Conservation (phyloP, 441 rosid genomes). For the Croton laevigatus region DNA sequence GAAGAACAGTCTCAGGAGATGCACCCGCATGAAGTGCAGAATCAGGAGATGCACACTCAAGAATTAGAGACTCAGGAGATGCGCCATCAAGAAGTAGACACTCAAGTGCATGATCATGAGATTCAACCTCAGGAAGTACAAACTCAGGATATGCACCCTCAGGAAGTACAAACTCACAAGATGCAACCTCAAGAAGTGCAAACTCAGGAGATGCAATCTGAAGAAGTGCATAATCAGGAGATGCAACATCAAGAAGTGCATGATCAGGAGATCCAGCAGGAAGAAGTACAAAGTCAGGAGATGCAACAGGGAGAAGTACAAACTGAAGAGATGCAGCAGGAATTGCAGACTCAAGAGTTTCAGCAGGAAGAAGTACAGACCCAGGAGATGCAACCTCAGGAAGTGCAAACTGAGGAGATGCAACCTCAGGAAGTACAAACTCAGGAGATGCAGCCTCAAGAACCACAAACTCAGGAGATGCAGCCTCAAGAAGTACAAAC, state of each 20-base stretch:
- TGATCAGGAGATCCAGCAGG: background rate
- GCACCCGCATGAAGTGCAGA: background rate
- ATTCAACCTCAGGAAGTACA: background rate
- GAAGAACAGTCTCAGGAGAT: conserved; percentile 6
- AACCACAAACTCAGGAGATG: background rate
- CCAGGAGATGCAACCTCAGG: background rate
- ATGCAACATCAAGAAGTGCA: background rate
- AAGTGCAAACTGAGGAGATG: background rate
- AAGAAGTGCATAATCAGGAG: background rate
- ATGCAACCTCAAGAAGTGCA: background rate
- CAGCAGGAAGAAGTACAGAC: background rate
- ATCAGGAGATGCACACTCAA: background rate
- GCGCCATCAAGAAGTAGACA: background rate
- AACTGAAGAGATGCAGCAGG: background rate
- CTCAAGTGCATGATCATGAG: background rate
- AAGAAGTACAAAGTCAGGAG: conserved; percentile 6
- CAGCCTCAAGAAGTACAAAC: background rate
- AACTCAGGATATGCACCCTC: background rate
- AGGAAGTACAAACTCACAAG: background rate
- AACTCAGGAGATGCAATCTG: background rate
- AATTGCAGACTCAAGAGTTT: background rate
- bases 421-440: background rate
- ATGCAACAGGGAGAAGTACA: background rate
- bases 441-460: background rate
- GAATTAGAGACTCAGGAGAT: background rate